Conservation (phyloP, 768 basidiomycete species). For the Sarcomyxa edulis region DNA sequence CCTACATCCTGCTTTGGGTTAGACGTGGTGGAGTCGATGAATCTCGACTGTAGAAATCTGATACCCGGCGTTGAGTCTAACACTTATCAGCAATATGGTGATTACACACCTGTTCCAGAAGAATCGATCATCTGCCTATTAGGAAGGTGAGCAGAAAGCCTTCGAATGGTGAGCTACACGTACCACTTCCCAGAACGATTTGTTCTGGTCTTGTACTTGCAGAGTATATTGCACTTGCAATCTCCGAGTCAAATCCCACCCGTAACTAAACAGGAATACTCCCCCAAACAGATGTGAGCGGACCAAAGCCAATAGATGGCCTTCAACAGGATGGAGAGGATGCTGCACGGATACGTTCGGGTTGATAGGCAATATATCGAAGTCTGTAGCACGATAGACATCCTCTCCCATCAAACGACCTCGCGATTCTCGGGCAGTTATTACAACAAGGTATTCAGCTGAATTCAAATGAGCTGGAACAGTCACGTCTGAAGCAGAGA, state of each 20-base stretch:
- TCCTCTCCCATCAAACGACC: conserved; percentile 81
- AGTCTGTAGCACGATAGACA: conserved; percentile 86
- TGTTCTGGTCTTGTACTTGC: conserved; percentile 43
- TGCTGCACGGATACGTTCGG: conserved; percentile 60
- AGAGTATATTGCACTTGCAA: conserved; percentile 77
- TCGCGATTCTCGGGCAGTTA: conserved; percentile 77
- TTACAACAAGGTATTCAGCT: conserved; percentile 93
- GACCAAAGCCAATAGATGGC: conserved; percentile 80
- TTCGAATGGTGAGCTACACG: conserved; percentile 17
- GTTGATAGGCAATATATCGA: conserved; percentile 85
- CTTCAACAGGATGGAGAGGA: conserved; percentile 82
- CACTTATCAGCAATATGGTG: conserved; percentile 52
- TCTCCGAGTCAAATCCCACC: conserved; percentile 83
- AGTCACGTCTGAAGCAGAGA: not conserved
- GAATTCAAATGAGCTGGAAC: conserved; percentile 2
- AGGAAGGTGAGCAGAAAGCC: not conserved
- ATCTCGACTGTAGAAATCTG: conserved; percentile 33
- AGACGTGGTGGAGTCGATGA: conserved; percentile 34
- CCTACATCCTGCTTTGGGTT: conserved; percentile 64
- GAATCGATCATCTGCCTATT: conserved; percentile 84
- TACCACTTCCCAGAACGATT: conserved; percentile 75
- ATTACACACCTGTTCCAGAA: conserved; percentile 87
- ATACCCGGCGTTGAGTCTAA: conserved; percentile 40
- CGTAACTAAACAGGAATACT: conserved; percentile 87
- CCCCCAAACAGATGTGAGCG: conserved; percentile 77